phyloP scores from a whole-genome alignment of 129 eudicot genomes.

The Ambrosia trifida region DNA sequence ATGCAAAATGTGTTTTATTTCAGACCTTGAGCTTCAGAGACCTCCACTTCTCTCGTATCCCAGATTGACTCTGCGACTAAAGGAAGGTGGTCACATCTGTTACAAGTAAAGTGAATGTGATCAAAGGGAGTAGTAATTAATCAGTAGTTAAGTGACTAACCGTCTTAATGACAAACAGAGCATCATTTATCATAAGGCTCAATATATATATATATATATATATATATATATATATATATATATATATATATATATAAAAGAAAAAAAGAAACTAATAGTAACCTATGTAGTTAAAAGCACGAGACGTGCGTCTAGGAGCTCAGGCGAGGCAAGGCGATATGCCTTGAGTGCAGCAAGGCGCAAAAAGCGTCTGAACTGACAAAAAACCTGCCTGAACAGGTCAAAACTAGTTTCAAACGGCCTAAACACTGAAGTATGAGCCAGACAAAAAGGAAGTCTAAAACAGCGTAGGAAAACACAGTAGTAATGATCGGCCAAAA shows the following conservation, averaged over 20 bases:
- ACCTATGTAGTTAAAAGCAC: neutral
- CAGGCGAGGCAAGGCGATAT: too few species aligned
- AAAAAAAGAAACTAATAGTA: neutral
- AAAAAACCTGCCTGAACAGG: too few species aligned
- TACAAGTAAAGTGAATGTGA: constrained; percentile 36
- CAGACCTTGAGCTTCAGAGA: constrained; percentile 49
- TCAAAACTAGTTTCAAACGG: too few species aligned
- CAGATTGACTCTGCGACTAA: constrained; percentile 56
- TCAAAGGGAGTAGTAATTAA: neutral
- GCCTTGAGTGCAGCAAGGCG: too few species aligned
- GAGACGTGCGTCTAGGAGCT: too few species aligned
- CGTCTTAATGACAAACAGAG: neutral
- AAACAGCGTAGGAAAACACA: neutral
- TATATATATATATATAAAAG: too few species aligned
- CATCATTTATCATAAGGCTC: constrained; percentile 7
- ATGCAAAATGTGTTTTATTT: constrained; percentile 16
- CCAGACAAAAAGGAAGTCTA: too few species aligned
- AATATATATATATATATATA: too few species aligned
- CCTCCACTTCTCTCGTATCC: constrained; percentile 62
- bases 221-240: too few species aligned
- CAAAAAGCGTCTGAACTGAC: too few species aligned
- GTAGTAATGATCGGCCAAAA: neutral
- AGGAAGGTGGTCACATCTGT: constrained; percentile 51
- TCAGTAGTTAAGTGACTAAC: neutral
- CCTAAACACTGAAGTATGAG: too few species aligned